A percentile compares a stretch with the other conserved stretches of the same genome.
phyloP scores from a whole-genome alignment of 345 rosid species.

The Lepidium aucheri region DNA sequence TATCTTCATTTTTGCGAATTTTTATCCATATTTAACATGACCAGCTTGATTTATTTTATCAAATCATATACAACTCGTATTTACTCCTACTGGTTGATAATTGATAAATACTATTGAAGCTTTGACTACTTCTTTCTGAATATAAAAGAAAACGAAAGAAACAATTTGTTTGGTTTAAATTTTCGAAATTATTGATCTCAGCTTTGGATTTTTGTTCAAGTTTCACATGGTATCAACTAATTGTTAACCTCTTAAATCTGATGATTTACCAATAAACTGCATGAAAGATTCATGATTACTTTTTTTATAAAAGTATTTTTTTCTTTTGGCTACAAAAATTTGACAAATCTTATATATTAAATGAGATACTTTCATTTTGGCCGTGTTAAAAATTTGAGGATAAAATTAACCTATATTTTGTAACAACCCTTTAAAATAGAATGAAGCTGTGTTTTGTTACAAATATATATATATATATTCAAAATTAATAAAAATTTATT shows the following conservation, averaged over 20 bases:
- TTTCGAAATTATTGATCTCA: not conserved
- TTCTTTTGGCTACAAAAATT: too few species aligned
- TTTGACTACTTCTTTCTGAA: not conserved
- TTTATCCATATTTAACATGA: not conserved
- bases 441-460: too few species aligned
- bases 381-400: too few species aligned
- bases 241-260: not conserved
- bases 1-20: not conserved
- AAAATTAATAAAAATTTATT: too few species aligned
- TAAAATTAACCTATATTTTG: too few species aligned
- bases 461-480: too few species aligned
- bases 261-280: not conserved
- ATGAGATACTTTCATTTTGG: too few species aligned
- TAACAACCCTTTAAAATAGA: too few species aligned
- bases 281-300: not conserved
- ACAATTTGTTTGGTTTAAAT: not conserved
- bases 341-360: too few species aligned
- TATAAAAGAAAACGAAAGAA: not conserved
- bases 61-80: not conserved
- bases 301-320: too few species aligned
- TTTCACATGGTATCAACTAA: not conserved
- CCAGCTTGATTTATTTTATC: not conserved
- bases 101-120: not conserved
- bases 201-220: not conserved
- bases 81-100: not conserved